Evolutionary conservation across 2,329 filamentous ascomycete species (phyloP), one percentile per base, ranked within the genome.

Genomic region (Paraconiothyrium brasiliense): DNA sequence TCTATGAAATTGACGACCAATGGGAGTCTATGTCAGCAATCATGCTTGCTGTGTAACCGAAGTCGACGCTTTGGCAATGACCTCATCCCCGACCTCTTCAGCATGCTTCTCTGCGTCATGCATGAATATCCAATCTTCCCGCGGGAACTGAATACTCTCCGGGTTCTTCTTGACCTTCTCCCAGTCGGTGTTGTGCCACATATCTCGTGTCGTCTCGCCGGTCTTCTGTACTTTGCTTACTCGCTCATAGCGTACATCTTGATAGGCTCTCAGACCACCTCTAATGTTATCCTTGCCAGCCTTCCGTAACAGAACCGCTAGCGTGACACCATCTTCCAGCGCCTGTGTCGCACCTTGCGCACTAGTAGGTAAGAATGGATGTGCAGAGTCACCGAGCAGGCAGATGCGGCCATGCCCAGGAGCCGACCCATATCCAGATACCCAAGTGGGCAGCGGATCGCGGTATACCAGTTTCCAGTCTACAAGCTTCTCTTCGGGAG

Each of bases 381-480:
- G 85, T 54, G 84, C 85, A 49, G 83, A 83, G 65, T 87, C 85
- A 1, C 85, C 85, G 1, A 86, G 74, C 32, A 86, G 74, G 1
- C 80, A 83, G 56, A 86, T 84, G 46, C 80, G 78, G 7, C 74
- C 74, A 30, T 76, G 72, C 4, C 73, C 72, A 9, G 71, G 68
- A 0, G 73, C 74, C 24, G 63, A 59, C 41, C 83, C 82, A 58
- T 82, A 81, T n/a, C 75, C 73, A 0, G 81, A 84, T 0, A 86
- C 79, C 85, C 85, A 87, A 0, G 79, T 83, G 0, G 84, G 81
- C 10, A 84, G 75, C 0, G 84, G 84, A 66, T 86, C 83, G 44
- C 84, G 79, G 62, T 84, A 86, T 48, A 84, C 84, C 27, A 86
- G 82, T 65, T 85, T 85, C 84, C 84, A 87, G 67, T 85, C 84